Evolutionary conservation across 371 early-diverging fungal species (phyloP).

Genomic region (Lichtheimia ramosa): DNA sequence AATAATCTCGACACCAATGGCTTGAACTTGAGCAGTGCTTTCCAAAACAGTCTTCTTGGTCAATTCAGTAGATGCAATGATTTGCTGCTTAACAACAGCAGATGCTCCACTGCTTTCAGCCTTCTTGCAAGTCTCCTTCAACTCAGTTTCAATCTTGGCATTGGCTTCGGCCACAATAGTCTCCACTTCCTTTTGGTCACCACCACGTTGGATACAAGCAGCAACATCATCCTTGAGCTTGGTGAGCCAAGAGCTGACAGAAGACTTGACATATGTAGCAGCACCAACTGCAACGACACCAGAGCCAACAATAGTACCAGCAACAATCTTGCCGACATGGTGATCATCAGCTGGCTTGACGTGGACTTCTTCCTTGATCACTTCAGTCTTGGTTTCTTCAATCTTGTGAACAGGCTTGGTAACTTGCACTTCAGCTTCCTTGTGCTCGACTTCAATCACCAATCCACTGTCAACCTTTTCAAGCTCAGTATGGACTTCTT

Average conservation of each 20-base stretch:
- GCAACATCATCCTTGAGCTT: background rate
- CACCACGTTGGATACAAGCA: background rate
- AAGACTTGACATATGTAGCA: background rate
- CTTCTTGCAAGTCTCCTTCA: background rate
- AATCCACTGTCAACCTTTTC: background rate
- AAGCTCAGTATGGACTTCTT: conserved; percentile 5
- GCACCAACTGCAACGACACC: background rate
- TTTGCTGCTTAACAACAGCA: background rate
- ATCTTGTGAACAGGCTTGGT: too few species aligned
- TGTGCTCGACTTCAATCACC: background rate
- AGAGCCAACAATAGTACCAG: background rate
- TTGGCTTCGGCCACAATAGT: background rate
- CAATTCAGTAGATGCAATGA: conserved; percentile 6
- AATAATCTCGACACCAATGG: conserved; percentile 8
- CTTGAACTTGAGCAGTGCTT: conserved; percentile 14
- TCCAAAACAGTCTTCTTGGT: conserved; percentile 7
- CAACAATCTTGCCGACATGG: background rate
- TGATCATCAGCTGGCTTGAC: background rate
- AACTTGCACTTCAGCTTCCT: background rate
- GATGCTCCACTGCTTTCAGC: conserved; percentile 17
- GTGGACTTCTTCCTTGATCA: background rate
- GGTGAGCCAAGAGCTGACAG: background rate
- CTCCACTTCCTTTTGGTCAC: background rate
- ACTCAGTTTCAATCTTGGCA: background rate
- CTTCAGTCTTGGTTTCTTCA: too few species aligned